These are phyloP conservation scores for Suhomyces tanzawaensis DNA, from an alignment of 805 yeast genomes.

Conservation along the genomic window DNA sequence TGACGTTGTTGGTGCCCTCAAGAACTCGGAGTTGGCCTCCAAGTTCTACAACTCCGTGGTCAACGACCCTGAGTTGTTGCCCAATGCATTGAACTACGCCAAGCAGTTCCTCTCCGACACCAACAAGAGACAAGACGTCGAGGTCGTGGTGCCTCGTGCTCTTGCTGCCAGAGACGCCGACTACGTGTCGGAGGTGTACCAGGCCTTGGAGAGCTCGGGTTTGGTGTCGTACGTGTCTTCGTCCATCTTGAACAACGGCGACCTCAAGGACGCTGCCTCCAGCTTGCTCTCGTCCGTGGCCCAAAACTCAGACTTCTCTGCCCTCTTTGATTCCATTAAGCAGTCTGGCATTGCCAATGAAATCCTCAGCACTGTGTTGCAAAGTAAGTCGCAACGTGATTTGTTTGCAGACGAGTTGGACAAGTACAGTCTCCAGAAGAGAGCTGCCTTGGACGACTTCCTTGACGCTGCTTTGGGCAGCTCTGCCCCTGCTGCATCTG, in stretches of 20 bases:
- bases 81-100: conserved; percentile 16
- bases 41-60: conserved; percentile 17
- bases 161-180: conserved; percentile 13
- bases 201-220: conserved; percentile 21
- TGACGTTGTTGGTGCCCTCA: conserved; percentile 12
- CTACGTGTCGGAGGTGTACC: conserved; percentile 17
- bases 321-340: conserved; percentile 22
- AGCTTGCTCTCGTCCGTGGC: conserved; percentile 20
- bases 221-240: conserved; percentile 20
- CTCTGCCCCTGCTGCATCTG: conserved; percentile 6
- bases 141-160: not conserved
- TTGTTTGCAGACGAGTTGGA: conserved; percentile 1
- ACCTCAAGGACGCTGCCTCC: conserved; percentile 18
- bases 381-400: not conserved
- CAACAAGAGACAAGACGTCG: conserved; percentile 11
- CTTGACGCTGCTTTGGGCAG: conserved; percentile 7
- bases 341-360: conserved; percentile 23
- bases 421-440: not conserved
- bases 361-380: conserved; percentile 12
- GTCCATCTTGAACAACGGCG: conserved; percentile 22
- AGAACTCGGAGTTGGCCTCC: conserved; percentile 14
- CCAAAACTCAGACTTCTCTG: conserved; percentile 19
- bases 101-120: conserved; percentile 10
- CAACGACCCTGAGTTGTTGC: conserved; percentile 13
- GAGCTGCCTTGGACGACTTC: conserved; percentile 8